These are phyloP conservation scores for Tolypocladium nubicola DNA, from an alignment of 2,329 filamentous ascomycete species.

Conservation along the genomic window DNA sequence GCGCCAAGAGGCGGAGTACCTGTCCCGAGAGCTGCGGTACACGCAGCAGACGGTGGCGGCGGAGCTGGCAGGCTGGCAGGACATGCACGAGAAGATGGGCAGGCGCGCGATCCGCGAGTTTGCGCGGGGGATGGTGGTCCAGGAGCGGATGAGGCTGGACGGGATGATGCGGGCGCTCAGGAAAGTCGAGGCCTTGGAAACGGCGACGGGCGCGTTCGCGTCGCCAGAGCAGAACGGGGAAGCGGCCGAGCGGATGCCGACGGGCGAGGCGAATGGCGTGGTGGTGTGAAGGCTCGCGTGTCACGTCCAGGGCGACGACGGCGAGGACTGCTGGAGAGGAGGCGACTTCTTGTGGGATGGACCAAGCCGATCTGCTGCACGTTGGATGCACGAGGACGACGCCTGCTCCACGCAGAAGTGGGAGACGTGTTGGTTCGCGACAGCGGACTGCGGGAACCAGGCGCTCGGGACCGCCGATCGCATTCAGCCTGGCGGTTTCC, in stretches of 20 bases:
- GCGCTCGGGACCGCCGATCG: neutral
- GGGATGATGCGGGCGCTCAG: constrained; percentile 72
- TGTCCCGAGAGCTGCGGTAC: constrained; percentile 78
- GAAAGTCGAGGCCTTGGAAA: constrained; percentile 31
- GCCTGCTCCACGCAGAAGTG: neutral
- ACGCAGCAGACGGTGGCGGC: constrained; percentile 88
- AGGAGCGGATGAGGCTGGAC: constrained; percentile 69
- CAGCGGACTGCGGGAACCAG: neutral
- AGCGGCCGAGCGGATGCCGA: neutral
- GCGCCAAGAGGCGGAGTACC: constrained; percentile 56
- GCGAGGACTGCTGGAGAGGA: neutral
- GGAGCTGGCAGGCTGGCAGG: constrained; percentile 90
- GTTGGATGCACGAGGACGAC: neutral
- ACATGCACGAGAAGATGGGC: constrained; percentile 71
- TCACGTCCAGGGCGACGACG: neutral
- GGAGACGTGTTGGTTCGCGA: neutral
- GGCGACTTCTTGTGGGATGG: neutral
- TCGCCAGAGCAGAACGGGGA: neutral
- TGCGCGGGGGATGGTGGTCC: constrained; percentile 67
- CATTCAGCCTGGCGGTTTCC: neutral
- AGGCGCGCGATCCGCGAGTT: constrained; percentile 64
- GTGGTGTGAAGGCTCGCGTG: neutral
- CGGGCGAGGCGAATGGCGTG: neutral
- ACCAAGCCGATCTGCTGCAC: neutral
- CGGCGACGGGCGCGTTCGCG: neutral